Base-by-base conservation (phyloP, 176 grass and related monocot species). In the Eleusine coracana region DNA sequence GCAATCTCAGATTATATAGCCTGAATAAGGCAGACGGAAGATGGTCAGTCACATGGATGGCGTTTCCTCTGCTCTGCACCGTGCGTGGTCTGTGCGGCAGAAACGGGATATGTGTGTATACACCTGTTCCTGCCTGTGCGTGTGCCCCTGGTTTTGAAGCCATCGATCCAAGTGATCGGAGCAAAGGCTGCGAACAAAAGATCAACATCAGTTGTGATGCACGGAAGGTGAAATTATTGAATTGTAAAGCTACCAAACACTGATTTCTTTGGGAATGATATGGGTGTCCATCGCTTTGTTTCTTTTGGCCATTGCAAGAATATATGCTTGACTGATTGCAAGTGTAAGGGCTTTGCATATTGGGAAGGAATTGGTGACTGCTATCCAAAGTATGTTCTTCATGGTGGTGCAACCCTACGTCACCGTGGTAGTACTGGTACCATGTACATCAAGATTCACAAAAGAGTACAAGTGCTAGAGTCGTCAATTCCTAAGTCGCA, bases 71-170 rank as follows among this genome's bases (percentile, higher is more conserved):
- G 29, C 41, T 58, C 27, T 90, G 90, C 83, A 17, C 50, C 41
- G 80, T 86, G 1, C 77, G 71, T 16, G 81, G 81, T 7, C 40
- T 89, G 28, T 96, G 94, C 16, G 88, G 94, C 4, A 79, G n/a
- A 20, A 89, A 96, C 14, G 90, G 88, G 75, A 78, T 96, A 56
- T 96, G 91, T 15, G 83, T 84, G 7, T 73, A 96, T 28, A 84
- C 48, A 0, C 85, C 84, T 13, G 76, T 23, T 34, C 71, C 79
- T 21, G 52, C 81, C 13, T 94, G 92, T 64, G 77, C 40, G 12
- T 91, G 92, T 74, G 74, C 79, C 41, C 88, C 86, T 70, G 77
- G 73, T 71, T 78, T 86, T 73, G 66, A 88, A 49, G 45, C 86
- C 34, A 49, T 73, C 3, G 84, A 94, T 17, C 68, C 80, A 82